These are phyloP conservation scores for Articulospora tetracladia DNA, from an alignment of 495 filamentous ascomycete genomes.

Conservation along the genomic window DNA sequence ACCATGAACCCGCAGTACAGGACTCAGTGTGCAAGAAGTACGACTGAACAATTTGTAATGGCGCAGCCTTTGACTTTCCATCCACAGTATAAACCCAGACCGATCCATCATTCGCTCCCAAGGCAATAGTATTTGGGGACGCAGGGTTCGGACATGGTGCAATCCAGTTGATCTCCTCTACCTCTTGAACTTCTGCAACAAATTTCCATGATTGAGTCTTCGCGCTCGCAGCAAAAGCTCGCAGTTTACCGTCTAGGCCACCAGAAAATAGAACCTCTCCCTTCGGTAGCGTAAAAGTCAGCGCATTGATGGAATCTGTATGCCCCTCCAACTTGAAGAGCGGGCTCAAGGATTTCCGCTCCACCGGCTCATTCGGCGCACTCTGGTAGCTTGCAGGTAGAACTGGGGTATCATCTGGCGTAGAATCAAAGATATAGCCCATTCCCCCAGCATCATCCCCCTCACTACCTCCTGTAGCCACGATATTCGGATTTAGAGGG, in stretches of 20 bases:
- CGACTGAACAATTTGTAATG: constrained; percentile 77
- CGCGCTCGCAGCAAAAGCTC: constrained; percentile 41
- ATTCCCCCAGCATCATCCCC: constrained; percentile 67
- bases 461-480: constrained; percentile 83
- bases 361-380: constrained; percentile 49
- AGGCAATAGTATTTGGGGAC: constrained; percentile 77
- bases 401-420: constrained; percentile 53
- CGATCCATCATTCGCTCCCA: constrained; percentile 88
- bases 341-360: constrained; percentile 48
- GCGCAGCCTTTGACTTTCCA: constrained; percentile 41
- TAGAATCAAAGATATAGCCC: constrained; percentile 75
- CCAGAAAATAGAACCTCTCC: constrained; percentile 84
- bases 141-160: constrained; percentile 63
- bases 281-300: constrained; percentile 75
- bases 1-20: constrained; percentile 90
- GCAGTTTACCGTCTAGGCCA: constrained; percentile 75
- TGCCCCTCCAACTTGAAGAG: constrained; percentile 77
- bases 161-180: constrained; percentile 94
- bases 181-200: constrained; percentile 72
- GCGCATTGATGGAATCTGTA: constrained; percentile 82
- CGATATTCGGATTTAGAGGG: constrained; percentile 68
- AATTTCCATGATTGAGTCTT: constrained; percentile 51
- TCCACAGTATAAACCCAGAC: constrained; percentile 94
- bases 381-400: constrained; percentile 72
- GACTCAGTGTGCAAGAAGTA: constrained; percentile 86